Base-by-base conservation (phyloP, 495 filamentous ascomycete species). In the Penicillium salamii region DNA sequence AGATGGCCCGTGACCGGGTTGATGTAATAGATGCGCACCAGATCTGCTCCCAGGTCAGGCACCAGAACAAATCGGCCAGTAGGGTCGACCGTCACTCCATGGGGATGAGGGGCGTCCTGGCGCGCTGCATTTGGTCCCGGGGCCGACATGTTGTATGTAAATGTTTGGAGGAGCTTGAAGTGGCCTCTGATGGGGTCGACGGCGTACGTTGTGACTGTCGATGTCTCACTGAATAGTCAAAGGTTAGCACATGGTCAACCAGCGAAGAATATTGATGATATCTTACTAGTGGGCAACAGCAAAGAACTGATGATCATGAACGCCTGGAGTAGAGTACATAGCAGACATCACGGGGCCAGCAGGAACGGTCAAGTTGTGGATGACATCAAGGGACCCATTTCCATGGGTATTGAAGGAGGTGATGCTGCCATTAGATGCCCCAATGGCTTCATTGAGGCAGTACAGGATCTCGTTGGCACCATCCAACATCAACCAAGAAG, bases 31-130 rank as follows among this genome's bases (percentile, higher is more conserved):
- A 87, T 59, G 23, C 79, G 81, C 40, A 87, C 55, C 23, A 81
- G 57, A 54, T 89, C 85, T 20, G 81, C 72, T 26, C 85, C 84
- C 13, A 89, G 67, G 46, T 89, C 85, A 3, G 85, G 84, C 8
- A 80, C 69, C 0, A 87, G 57, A 14, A 84, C 65, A 64, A 76
- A 88, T 20, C 63, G 52, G 2, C 72, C 78, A 0, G 81, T 82
- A 15, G 85, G 85, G 53, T 88, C 84, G 23, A 86, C 49, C 17
- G 85, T 44, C 1, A 71, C 78, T 40, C 82, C 66, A 50, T 89
- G 85, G 9, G 84, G 82, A 58, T 83, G 84, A 15, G 85, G 71
- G 3, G 69, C 71, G 3, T 81, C 72, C 66, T 87, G 84, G 8
- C 80, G 76, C 3, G 46, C 52, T 1, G 78, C 67, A 34, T 68